Base-by-base conservation (phyloP, 2,329 filamentous ascomycete species). In the Pestalotiopsis sp. region DNA sequence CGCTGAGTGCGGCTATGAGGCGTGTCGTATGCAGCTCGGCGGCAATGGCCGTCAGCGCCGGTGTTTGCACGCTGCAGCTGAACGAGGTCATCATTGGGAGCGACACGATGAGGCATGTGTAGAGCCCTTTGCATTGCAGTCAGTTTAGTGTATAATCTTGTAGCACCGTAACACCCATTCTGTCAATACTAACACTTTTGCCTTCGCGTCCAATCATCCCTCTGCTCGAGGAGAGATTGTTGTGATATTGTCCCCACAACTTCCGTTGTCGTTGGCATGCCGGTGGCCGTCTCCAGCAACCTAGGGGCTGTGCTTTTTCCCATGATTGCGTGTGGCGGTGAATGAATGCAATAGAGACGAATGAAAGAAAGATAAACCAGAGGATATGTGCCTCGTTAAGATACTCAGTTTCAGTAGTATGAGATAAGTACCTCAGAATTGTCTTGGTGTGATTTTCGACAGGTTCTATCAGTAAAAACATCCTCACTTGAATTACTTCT, bases 1-100 rank as follows among this genome's bases (percentile, higher is more conserved):
- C n/a, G 11, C 38, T 40, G 17, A 65, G 25, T 11, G 62, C 40
- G 11, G 62, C n/a, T 17, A 62, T 40, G 27, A 62, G 25, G 11
- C 23, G 23, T 4, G 60, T 62, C 12, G 60, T 62, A 2, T 41
- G 60, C 23, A 62, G 11, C n/a, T 62, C 60, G 11, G 23, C 31
- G 1, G 60, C 60, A 23, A 62, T 62, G 3, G 60, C 60, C 1
- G 27, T 25, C 38, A 62, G 27, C 13, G 60, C 60, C 4, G 60
- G 60, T 13, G 60, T 62, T 9, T 62, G 60, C 31, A 62, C 60
- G 20, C 60, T 62, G 13, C 23, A 40, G 60, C 60, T 62, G 31
- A 62, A 40, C 17, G 45, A 52, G 20, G 14, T 52, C 45, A 52
- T 52, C 45, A n/a, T 52, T 17, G 45, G 45, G 7, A 52, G 45